Evolutionary conservation across 257 asterid genomes (phyloP).

Genomic region (Jacaranda mimosifolia): DNA sequence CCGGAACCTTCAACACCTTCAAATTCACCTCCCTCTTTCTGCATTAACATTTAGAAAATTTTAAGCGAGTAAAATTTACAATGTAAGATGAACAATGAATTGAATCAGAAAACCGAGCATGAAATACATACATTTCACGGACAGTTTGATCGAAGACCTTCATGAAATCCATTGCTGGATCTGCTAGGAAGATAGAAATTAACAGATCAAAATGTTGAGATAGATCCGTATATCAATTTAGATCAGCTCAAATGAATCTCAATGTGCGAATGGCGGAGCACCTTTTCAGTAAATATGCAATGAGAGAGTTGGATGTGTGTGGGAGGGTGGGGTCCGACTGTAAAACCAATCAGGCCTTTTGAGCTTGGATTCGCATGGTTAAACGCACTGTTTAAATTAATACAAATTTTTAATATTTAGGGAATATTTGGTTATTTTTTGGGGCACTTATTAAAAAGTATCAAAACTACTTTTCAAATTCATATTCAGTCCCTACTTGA

Average conservation of each 20-base stretch:
- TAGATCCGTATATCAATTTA: constrained; percentile 39
- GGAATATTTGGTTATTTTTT: too few relatives aligned
- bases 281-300: constrained; percentile 29
- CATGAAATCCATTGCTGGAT: constrained; percentile 94
- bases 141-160: constrained; percentile 97
- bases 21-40: constrained; percentile 98
- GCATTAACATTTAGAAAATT: constrained; percentile 35
- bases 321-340: background rate
- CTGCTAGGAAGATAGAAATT: constrained; percentile 42
- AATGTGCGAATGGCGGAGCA: constrained; percentile 27
- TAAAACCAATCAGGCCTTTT: background rate
- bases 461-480: too few relatives aligned
- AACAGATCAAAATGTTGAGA: constrained; percentile 37
- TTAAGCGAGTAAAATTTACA: background rate
- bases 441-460: too few relatives aligned
- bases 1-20: constrained; percentile 96
- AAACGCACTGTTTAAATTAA: too few relatives aligned
- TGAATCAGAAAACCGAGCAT: constrained; percentile 18
- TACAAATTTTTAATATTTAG: too few relatives aligned
- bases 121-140: constrained; percentile 81
- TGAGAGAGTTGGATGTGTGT: background rate
- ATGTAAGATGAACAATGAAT: constrained; percentile 9
- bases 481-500: too few relatives aligned
- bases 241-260: constrained; percentile 25
- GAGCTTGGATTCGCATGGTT: background rate